Conservation (phyloP, 2,329 filamentous ascomycete genomes). For the Pseudogymnoascus destructans region DNA sequence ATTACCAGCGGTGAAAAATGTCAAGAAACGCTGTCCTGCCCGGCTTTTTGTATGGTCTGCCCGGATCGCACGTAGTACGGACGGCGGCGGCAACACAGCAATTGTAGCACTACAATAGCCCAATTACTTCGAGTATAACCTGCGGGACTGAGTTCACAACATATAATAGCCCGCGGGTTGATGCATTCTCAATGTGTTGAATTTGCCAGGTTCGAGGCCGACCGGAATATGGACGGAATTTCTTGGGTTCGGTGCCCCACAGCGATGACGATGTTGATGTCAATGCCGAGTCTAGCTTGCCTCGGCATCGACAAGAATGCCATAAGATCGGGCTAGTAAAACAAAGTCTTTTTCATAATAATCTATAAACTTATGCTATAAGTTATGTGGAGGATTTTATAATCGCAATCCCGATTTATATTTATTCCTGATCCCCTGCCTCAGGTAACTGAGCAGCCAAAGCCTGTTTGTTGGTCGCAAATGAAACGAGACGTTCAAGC, state of each 20-base stretch:
- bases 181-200: neutral
- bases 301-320: neutral
- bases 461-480: neutral
- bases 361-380: neutral
- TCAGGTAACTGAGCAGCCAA: no score
- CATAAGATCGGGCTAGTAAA: neutral
- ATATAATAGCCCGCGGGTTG: neutral
- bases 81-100: neutral
- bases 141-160: neutral
- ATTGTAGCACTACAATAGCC: neutral
- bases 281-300: neutral
- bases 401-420: neutral
- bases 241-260: conserved; percentile 2
- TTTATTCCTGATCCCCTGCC: neutral
- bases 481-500: neutral
- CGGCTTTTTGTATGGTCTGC: neutral
- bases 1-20: conserved; percentile 2
- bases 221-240: neutral
- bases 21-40: neutral
- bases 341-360: neutral
- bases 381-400: neutral
- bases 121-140: conserved; percentile 1
- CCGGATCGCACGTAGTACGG: neutral
- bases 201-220: neutral
- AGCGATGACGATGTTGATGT: conserved; percentile 1